phyloP scores from a whole-genome alignment of 495 filamentous ascomycete species.

The Penicillium cinerascens region DNA sequence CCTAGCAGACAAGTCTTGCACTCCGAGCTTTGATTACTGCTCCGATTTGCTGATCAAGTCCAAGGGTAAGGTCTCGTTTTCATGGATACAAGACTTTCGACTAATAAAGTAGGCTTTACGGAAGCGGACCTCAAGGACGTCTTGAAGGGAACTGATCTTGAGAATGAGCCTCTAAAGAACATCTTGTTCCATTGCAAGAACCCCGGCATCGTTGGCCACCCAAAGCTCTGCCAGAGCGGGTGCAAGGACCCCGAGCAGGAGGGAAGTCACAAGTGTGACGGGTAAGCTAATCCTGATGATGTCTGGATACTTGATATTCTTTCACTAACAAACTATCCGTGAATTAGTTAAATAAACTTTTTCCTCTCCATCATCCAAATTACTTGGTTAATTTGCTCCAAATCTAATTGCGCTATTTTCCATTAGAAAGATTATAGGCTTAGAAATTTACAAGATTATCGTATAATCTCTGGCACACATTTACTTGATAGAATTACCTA shows the following conservation, averaged over 20 bases:
- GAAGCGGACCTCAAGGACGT: constrained; percentile 30
- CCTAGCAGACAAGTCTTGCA: constrained; percentile 34
- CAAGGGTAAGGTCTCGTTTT: constrained; percentile 28
- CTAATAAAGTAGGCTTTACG: constrained; percentile 29
- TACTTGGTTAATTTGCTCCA: too few relatives aligned
- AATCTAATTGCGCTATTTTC: too few relatives aligned
- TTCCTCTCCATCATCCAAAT: too few relatives aligned
- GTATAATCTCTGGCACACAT: too few relatives aligned
- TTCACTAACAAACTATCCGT: neutral
- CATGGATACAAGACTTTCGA: neutral
- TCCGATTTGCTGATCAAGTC: constrained; percentile 28
- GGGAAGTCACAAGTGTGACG: constrained; percentile 35
- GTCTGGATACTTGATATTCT: neutral
- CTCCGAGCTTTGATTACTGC: constrained; percentile 43
- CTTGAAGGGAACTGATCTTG: constrained; percentile 30
- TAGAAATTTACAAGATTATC: too few relatives aligned
- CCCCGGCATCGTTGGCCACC: constrained; percentile 35
- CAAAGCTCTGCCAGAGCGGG: constrained; percentile 32
- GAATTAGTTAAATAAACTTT: neutral
- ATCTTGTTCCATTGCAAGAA: constrained; percentile 41
- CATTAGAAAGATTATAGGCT: too few relatives aligned
- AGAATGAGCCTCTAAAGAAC: constrained; percentile 28
- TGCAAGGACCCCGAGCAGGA: constrained; percentile 30
- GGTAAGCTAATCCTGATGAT: constrained; percentile 4
- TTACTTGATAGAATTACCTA: too few relatives aligned